Evolutionary conservation across 2,329 filamentous ascomycete genomes (phyloP).

Genomic region (Aspergillus pseudoviridinutans): DNA sequence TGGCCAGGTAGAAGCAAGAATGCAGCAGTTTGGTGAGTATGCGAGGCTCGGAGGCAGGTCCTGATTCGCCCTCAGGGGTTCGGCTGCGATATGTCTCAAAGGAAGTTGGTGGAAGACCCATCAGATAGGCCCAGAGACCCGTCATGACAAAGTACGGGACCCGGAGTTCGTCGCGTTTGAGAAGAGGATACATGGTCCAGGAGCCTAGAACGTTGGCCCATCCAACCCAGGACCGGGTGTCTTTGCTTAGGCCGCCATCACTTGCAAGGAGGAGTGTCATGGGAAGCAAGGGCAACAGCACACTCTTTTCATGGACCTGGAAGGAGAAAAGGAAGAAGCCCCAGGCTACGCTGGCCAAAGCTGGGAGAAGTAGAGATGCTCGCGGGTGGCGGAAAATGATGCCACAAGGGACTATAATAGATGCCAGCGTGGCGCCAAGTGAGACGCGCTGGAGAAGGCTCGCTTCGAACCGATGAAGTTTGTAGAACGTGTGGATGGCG

Average conservation of each 20-base stretch:
- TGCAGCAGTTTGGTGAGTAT: conserved; percentile 69
- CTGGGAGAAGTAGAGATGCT: conserved; percentile 72
- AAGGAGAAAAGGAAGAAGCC: conserved; percentile 97
- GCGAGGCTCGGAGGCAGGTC: conserved; percentile 45
- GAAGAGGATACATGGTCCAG: conserved; percentile 91
- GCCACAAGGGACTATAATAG: conserved; percentile 74
- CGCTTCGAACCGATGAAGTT: conserved; percentile 71
- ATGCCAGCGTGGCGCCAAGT: conserved; percentile 66
- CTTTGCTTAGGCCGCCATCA: conserved; percentile 70
- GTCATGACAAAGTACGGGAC: conserved; percentile 83
- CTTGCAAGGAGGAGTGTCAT: conserved; percentile 85
- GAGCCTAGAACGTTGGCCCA: conserved; percentile 85
- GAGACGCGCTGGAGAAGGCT: conserved; percentile 72
- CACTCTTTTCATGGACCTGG: conserved; percentile 97
- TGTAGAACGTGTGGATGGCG: conserved; percentile 81
- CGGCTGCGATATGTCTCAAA: conserved; percentile 62
- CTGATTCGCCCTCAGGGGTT: conserved; percentile 21
- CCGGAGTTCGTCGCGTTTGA: conserved; percentile 76
- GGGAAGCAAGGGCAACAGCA: conserved; percentile 83
- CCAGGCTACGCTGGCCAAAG: conserved; percentile 83
- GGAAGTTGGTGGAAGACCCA: conserved; percentile 78
- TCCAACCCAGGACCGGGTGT: conserved; percentile 84
- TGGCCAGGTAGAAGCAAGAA: conserved; percentile 67
- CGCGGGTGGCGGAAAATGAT: conserved; percentile 75
- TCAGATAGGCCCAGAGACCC: conserved; percentile 83